phyloP scores from a whole-genome alignment of 768 basidiomycete species.

The Lepiota venenata region DNA sequence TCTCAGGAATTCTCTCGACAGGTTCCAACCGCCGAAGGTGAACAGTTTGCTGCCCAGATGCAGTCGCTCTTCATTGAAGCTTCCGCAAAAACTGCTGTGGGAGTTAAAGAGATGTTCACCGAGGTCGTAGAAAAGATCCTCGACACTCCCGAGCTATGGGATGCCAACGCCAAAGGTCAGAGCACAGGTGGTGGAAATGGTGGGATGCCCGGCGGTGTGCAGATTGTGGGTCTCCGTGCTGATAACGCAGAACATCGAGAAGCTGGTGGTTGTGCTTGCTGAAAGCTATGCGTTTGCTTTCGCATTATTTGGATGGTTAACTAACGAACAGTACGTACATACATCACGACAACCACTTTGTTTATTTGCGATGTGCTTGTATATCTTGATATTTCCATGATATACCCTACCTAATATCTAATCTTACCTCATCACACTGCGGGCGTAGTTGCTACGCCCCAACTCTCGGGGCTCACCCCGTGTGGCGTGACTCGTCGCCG shows the following conservation, averaged over 20 bases:
- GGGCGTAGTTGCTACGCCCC: no score
- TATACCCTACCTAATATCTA: background rate
- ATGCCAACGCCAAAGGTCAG: conserved; percentile 27
- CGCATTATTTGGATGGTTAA: background rate
- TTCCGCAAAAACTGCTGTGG: conserved; percentile 86
- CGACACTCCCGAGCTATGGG: conserved; percentile 83
- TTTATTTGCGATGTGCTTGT: background rate
- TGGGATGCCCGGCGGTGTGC: conserved; percentile 49
- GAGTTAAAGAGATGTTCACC: conserved; percentile 69
- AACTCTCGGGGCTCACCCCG: no score
- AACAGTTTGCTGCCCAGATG: conserved; percentile 78
- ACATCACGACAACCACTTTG: background rate
- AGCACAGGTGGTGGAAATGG: conserved; percentile 38
- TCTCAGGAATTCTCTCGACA: conserved; percentile 85
- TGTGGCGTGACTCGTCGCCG: no score
- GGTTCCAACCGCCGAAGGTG: conserved; percentile 75
- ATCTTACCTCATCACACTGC: no score
- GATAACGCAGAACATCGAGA: conserved; percentile 17
- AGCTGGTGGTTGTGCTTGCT: conserved; percentile 29
- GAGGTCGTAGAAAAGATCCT: conserved; percentile 82
- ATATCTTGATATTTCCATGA: background rate
- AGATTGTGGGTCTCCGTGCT: conserved; percentile 35
- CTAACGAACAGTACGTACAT: background rate
- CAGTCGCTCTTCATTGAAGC: conserved; percentile 87
- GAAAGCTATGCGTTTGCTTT: background rate